These are phyloP conservation scores for Solanum sitiens DNA, from an alignment of 257 asterid species.

Conservation along the genomic window DNA sequence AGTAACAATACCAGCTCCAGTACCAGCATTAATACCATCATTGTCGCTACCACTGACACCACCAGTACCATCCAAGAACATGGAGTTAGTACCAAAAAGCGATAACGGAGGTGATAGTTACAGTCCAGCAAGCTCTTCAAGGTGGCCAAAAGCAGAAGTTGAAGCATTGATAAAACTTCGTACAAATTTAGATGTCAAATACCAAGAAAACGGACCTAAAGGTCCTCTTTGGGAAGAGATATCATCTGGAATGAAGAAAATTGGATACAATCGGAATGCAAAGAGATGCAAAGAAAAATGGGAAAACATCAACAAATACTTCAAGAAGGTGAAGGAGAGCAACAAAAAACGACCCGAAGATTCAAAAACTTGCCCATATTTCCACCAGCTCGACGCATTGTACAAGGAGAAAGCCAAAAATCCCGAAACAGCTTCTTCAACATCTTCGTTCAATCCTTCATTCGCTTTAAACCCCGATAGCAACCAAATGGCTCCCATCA, in stretches of 20 bases:
- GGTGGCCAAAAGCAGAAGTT: conserved; percentile 95
- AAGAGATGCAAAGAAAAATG: conserved; percentile 97
- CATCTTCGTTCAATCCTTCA: background rate
- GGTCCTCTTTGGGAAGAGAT: conserved; percentile 97
- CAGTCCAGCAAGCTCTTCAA: conserved; percentile 35
- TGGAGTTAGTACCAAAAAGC: conserved; percentile 8
- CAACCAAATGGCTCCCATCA: conserved; percentile 48
- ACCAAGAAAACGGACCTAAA: conserved; percentile 81
- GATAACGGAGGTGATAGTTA: conserved; percentile 30
- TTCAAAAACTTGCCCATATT: conserved; percentile 88
- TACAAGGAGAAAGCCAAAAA: conserved; percentile 48
- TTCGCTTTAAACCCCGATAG: conserved; percentile 16
- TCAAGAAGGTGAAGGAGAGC: conserved; percentile 89
- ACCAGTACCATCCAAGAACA: background rate
- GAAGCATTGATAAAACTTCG: conserved; percentile 67
- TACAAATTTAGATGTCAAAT: conserved; percentile 54
- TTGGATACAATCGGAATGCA: conserved; percentile 69
- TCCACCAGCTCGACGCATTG: conserved; percentile 71
- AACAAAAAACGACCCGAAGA: conserved; percentile 74
- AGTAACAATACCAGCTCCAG: background rate
- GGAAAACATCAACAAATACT: conserved; percentile 95
- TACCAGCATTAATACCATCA: background rate
- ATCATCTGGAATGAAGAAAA: conserved; percentile 48
- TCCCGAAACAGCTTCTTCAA: background rate
- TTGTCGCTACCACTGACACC: background rate